phyloP scores from a whole-genome alignment of 805 yeast genomes.

The Kuraishia cidri region DNA sequence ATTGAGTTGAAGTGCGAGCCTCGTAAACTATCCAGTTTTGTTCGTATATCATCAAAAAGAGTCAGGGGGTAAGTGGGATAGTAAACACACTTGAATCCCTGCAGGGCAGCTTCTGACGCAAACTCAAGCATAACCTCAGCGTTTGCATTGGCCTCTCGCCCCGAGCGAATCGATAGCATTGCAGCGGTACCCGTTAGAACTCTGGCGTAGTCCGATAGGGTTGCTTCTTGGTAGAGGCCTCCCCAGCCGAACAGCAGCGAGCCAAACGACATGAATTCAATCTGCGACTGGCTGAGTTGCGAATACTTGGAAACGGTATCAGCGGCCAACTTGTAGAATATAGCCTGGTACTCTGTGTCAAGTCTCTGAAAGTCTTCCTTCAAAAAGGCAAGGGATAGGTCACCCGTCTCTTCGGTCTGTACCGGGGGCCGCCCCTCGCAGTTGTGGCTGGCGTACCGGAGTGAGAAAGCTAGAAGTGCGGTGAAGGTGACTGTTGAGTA shows the following conservation, averaged over 20 bases:
- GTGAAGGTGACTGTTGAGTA: background rate
- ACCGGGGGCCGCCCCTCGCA: background rate
- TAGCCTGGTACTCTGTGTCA: background rate
- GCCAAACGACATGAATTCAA: background rate
- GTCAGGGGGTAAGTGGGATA: constrained; percentile 8
- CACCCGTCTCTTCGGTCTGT: background rate
- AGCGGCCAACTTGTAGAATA: background rate
- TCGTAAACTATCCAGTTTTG: constrained; percentile 5
- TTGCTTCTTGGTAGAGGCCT: constrained; percentile 6
- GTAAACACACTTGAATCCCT: constrained; percentile 8
- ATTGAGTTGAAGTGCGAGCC: background rate
- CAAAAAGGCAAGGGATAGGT: background rate
- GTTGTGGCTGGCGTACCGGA: background rate
- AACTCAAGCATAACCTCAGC: no score
- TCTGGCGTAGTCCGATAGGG: constrained; percentile 4
- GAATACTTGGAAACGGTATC: background rate
- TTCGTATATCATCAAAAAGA: constrained; percentile 7
- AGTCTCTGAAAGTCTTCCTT: background rate
- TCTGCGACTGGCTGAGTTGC: background rate
- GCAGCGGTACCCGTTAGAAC: constrained; percentile 12
- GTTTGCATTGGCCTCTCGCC: constrained; percentile 3
- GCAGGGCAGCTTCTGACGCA: constrained; percentile 8
- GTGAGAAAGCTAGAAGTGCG: background rate
- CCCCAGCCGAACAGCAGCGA: constrained; percentile 3
- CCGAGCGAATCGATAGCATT: constrained; percentile 4